Conservation (phyloP, 768 basidiomycete genomes). For the Suillus decipiens region DNA sequence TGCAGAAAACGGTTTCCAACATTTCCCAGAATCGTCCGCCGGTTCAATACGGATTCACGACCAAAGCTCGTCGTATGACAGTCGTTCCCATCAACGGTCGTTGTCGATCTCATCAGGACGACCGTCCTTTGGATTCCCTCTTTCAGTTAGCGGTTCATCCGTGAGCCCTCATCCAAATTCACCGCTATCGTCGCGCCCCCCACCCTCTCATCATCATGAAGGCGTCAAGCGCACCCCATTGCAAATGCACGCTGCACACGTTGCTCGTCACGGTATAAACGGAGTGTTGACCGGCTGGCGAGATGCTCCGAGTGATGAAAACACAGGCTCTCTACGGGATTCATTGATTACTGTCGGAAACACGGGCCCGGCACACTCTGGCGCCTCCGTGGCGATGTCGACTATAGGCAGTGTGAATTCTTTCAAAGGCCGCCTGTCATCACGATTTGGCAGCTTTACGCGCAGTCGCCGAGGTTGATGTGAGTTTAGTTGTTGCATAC, state of each 20-base stretch:
- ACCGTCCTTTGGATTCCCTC: constrained; percentile 48
- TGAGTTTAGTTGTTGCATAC: constrained; percentile 15
- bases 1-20: constrained; percentile 57
- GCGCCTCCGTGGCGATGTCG: constrained; percentile 62
- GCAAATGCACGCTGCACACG: constrained; percentile 77
- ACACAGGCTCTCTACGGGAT: constrained; percentile 62
- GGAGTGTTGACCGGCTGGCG: constrained; percentile 79
- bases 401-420: constrained; percentile 67
- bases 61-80: constrained; percentile 49
- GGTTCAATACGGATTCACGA: constrained; percentile 42
- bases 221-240: constrained; percentile 68
- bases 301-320: constrained; percentile 47
- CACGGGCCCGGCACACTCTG: constrained; percentile 41
- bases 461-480: constrained; percentile 40
- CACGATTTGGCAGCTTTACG: constrained; percentile 75
- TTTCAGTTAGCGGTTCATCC: constrained; percentile 49
- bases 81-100: constrained; percentile 46
- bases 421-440: constrained; percentile 65
- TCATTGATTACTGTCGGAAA: constrained; percentile 77
- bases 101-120: constrained; percentile 47
- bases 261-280: constrained; percentile 81
- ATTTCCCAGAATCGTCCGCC: constrained; percentile 42
- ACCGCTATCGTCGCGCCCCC: constrained; percentile 36
- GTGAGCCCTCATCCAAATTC: constrained; percentile 48
- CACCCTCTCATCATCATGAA: constrained; percentile 7